Evolutionary conservation across 2,329 filamentous ascomycete genomes (phyloP), one percentile per base, ranked within the genome.

Genomic region (Stromatinia cepivora): DNA sequence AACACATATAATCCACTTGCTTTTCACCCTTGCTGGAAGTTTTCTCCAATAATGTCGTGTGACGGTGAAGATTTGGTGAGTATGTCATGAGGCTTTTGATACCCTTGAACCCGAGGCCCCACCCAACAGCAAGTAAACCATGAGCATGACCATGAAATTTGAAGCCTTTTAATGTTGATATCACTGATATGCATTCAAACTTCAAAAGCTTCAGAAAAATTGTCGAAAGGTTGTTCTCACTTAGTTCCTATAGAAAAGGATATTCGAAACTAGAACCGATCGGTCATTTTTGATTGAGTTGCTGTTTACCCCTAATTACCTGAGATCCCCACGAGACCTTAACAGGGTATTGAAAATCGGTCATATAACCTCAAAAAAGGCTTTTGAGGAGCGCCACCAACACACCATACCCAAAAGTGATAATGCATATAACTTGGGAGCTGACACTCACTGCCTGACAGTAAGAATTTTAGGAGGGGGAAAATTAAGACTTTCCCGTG

Each of bases 261-360:
- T 25, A n/a, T 36, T 46, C 15, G 42, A 61, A 13, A 46, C 42
- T 48, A 4, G 58, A 62, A 48, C 45, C 7, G 8, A 62, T 62
- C 48, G 28, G 28, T 48, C 42, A 62, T 48, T 34, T 57, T 48
- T 36, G n/a, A 25, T 50, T 63, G 22, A 52, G 59, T 39, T 63
- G 22, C n/a, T 58, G 34, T 50, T 25, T 63, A 50, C 20, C 31
- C 31, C 22, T 39, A 22, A 13, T 4, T 63, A 50, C 31, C 31
- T 57, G 17, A 66, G 52, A 57, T 57, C 28, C 39, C 52, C 52
- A 66, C 25, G 8, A n/a, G 50, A 57, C 42, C 34, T 10, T 66
- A 57, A 45, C 63, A 66, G 39, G 52, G 63, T 66, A 57, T 34
- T 42, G 20, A 45, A 22, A 20, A 66, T 66, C 63, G 52, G 45